These are phyloP conservation scores for Coemansia sp. DNA, from an alignment of 192 early-diverging fungal species.

Conservation along the genomic window DNA sequence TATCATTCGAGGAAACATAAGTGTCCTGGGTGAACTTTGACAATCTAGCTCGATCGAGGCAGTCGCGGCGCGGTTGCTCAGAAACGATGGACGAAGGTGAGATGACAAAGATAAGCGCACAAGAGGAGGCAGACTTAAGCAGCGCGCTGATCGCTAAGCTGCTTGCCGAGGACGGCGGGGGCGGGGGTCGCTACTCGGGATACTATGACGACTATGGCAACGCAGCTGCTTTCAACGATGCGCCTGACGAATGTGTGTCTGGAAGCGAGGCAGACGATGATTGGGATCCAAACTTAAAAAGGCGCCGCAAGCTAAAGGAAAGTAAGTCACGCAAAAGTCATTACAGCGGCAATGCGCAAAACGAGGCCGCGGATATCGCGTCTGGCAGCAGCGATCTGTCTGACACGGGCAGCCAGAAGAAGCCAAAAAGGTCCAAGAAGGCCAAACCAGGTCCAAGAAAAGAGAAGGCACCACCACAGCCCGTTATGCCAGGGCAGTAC, in stretches of 20 bases:
- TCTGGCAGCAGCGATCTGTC: not conserved
- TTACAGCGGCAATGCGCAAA: not conserved
- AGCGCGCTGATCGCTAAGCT: conserved; percentile 77
- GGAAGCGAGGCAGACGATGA: conserved; percentile 48
- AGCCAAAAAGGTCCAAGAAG: conserved; percentile 17
- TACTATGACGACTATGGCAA: conserved; percentile 56
- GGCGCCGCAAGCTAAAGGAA: conserved; percentile 29
- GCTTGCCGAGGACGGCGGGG: conserved; percentile 66
- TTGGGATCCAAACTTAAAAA: conserved; percentile 48
- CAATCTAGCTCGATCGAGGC: not conserved
- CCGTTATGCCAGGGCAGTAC: conserved; percentile 52
- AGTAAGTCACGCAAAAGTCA: conserved; percentile 27
- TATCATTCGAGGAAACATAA: not conserved
- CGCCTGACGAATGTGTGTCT: conserved; percentile 47
- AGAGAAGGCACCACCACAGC: conserved; percentile 30
- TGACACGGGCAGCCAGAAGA: conserved; percentile 17
- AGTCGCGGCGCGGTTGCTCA: not conserved
- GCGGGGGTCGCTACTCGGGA: conserved; percentile 58
- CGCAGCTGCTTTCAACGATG: conserved; percentile 24
- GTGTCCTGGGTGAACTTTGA: not conserved
- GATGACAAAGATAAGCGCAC: conserved; percentile 54
- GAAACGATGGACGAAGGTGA: not conserved
- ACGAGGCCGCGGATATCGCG: not conserved
- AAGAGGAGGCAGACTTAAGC: conserved; percentile 78
- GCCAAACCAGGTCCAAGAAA: conserved; percentile 13